Evolutionary conservation across 2,329 filamentous ascomycete genomes (phyloP).

Genomic region (Arthrobotrys iridis): DNA sequence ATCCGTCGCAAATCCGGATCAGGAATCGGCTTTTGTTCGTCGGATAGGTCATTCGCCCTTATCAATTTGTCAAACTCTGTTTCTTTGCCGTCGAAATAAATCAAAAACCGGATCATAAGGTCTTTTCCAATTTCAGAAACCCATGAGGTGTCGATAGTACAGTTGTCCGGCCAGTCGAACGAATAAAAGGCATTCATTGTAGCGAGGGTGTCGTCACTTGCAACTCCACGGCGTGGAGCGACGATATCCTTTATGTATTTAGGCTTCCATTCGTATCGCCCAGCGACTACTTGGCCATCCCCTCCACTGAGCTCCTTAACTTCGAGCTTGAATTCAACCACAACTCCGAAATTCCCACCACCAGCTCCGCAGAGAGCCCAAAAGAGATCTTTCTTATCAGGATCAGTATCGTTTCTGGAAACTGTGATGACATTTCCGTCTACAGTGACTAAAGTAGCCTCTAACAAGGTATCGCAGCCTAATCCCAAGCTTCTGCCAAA

Average conservation of each 20-base stretch:
- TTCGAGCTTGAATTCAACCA: slow-evolving; percentile 59
- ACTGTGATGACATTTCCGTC: slow-evolving; percentile 57
- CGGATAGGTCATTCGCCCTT: too few relatives aligned
- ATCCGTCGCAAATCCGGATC: slow-evolving; percentile 51
- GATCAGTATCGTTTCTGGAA: background rate
- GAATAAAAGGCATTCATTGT: slow-evolving; percentile 59
- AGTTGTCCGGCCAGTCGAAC: slow-evolving; percentile 56
- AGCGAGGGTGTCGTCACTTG: slow-evolving; percentile 1
- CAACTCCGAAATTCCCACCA: slow-evolving; percentile 63
- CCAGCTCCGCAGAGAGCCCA: slow-evolving; percentile 63
- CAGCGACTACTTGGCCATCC: slow-evolving; percentile 56
- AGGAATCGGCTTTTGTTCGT: slow-evolving; percentile 16
- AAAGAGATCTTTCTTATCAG: slow-evolving; percentile 59
- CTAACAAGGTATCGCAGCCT: slow-evolving; percentile 61
- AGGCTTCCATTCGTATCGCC: slow-evolving; percentile 57
- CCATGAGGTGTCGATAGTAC: slow-evolving; percentile 59
- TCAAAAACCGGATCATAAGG: slow-evolving; percentile 46
- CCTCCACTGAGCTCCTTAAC: slow-evolving; percentile 49
- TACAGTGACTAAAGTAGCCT: slow-evolving; percentile 61
- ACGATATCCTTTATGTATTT: background rate
- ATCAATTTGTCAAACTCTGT: slow-evolving; percentile 47
- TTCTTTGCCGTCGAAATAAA: slow-evolving; percentile 55
- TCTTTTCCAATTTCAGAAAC: slow-evolving; percentile 37
- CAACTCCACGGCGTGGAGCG: background rate
- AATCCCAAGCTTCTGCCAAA: slow-evolving; percentile 61